Evolutionary conservation across 2,329 filamentous ascomycete species (phyloP), one percentile per base, ranked within the genome.

Genomic region (Aspergillus niger): DNA sequence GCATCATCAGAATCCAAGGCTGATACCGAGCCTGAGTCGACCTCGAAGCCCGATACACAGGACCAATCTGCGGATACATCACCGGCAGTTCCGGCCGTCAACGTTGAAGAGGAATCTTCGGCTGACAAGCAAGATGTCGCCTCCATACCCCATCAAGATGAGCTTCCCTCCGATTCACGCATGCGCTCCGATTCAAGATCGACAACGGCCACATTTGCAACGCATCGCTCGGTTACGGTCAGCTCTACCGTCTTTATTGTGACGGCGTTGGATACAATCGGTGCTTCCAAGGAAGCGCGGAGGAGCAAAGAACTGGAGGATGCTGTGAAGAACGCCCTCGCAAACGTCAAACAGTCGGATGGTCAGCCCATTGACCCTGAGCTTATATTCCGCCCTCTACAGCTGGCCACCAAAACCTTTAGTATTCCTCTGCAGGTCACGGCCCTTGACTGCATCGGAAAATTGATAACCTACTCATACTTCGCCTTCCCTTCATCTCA

Each of bases 391-490:
- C 88, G 90, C 66, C 95, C 95, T 13, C 80, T 99, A 32, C 91
- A 96, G 73, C 85, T 98, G 44, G 95, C 96, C 51, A 94, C 93
- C 38, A 91, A 92, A 74, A 90, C 92, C 8, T 86, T 89, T 69
- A 97, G 91, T 70, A 89, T 94, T 56, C 87, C 91, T 60, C 83
- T 99, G 50, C 91, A 92, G 62, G 96, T 92, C 22, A 91, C 91
- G 39, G 93, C 95, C 6, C 86, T 99, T 72, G 95, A 99, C 79
- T 98, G 94, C 79, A 97, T 99, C 70, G 95, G 96, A 71, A 99
- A 99, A 81, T 88, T 99, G 64, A 98, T 98, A 74, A 97, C 94
- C 71, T 99, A 97, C 77, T 97, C 95, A 17, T 98, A 98, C 82
- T 98, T 99, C 77, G 94, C 94, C 52, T 86, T 91, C 53, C 85